Conservation (phyloP, 2,329 filamentous ascomycete species). For the Fusarium sp. region DNA sequence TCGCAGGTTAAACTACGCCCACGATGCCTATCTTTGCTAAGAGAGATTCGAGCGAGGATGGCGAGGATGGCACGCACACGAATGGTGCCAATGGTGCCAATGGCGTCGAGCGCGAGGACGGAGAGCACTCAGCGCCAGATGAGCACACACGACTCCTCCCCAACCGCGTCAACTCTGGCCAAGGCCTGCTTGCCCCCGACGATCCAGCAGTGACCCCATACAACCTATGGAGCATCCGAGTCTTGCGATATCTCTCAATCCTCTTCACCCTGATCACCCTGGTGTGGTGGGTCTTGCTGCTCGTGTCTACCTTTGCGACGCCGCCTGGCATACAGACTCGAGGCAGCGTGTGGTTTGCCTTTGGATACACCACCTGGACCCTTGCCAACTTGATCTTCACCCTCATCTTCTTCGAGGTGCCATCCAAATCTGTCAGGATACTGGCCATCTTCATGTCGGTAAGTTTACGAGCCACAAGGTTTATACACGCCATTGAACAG, state of each 20-base stretch:
- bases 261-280: conserved; percentile 81
- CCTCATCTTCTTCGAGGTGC: conserved; percentile 88
- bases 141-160: conserved; percentile 77
- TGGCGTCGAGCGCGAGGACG: conserved; percentile 33
- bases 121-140: conserved; percentile 51
- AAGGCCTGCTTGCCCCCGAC: conserved; percentile 53
- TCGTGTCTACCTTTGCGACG: conserved; percentile 92
- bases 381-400: conserved; percentile 80
- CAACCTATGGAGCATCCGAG: conserved; percentile 91
- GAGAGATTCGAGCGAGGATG: conserved; percentile 36
- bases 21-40: conserved; percentile 52
- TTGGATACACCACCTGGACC: conserved; percentile 84
- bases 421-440: conserved; percentile 82
- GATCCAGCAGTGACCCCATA: conserved; percentile 81
- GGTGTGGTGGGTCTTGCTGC: conserved; percentile 90
- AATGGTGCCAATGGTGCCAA: conserved; percentile 17
- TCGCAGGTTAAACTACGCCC: background rate
- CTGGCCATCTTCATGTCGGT: conserved; percentile 74
- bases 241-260: conserved; percentile 81
- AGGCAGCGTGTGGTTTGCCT: conserved; percentile 93
- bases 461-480: conserved; percentile 3
- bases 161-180: conserved; percentile 68
- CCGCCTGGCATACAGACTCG: conserved; percentile 87
- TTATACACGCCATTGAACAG: conserved; percentile 22
- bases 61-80: conserved; percentile 12